phyloP scores from a whole-genome alignment of 1,139 yeast species.

The Sugiyamaella japonica region DNA sequence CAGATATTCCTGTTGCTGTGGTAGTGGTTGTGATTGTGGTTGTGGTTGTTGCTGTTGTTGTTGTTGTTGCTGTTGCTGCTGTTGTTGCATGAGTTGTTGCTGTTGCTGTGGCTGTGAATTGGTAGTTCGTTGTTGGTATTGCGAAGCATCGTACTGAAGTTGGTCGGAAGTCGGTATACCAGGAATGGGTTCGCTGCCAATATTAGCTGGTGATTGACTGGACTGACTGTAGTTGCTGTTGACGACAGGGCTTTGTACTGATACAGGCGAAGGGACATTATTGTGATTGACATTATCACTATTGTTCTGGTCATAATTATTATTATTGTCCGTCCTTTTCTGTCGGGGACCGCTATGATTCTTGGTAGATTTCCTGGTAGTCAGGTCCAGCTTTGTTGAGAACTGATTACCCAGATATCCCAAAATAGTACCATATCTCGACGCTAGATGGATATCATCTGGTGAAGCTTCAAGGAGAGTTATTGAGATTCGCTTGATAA shows the following conservation, averaged over 20 bases:
- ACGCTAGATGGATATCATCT: conserved; percentile 81
- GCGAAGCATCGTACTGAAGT: conserved; percentile 9
- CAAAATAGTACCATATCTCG: conserved; percentile 76
- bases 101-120: conserved; percentile 12
- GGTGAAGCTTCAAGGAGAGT: conserved; percentile 82
- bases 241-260: not conserved
- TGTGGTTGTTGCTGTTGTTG: conserved; percentile 17
- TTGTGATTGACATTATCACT: not conserved
- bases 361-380: not conserved
- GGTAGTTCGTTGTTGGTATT: conserved; percentile 1
- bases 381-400: conserved; percentile 28
- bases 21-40: not conserved
- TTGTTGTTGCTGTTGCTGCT: conserved; percentile 16
- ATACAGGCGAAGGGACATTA: not conserved
- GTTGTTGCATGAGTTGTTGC: conserved; percentile 1
- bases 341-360: not conserved
- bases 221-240: not conserved
- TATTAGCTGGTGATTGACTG: not conserved
- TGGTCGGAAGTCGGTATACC: not conserved
- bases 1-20: conserved; percentile 19
- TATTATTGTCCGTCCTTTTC: not conserved
- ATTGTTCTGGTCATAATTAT: not conserved
- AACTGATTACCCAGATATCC: conserved; percentile 78
- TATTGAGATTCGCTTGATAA: conserved; percentile 71
- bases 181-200: not conserved